phyloP scores from a whole-genome alignment of 495 filamentous ascomycete species.

The Neurospora sp. region DNA sequence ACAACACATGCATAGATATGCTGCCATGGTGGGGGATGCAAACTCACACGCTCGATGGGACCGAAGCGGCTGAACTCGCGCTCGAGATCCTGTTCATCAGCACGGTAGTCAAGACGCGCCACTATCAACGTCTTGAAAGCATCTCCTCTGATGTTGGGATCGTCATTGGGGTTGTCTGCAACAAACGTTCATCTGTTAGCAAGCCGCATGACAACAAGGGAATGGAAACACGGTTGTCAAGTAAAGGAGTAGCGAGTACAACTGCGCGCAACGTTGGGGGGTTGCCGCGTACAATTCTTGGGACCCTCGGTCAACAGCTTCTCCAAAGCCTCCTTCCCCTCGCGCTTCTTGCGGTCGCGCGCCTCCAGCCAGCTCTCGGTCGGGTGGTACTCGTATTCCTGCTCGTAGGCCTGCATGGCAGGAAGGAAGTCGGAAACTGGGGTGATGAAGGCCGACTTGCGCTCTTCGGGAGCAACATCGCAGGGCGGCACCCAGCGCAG shows the following conservation, averaged over 20 bases:
- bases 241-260: not conserved
- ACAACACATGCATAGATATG: not conserved
- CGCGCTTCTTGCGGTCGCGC: conserved; percentile 64
- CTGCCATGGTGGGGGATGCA: not conserved
- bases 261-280: conserved; percentile 3
- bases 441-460: conserved; percentile 57
- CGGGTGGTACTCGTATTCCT: conserved; percentile 62
- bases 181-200: conserved; percentile 2
- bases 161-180: conserved; percentile 59
- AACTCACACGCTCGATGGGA: conserved; percentile 78
- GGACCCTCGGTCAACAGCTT: conserved; percentile 56
- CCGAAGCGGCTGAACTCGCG: conserved; percentile 91
- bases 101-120: conserved; percentile 77
- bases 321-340: conserved; percentile 60
- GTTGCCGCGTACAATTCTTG: conserved; percentile 49
- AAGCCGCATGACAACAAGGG: not conserved
- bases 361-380: conserved; percentile 89
- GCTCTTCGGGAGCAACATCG: conserved; percentile 76
- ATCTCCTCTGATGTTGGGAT: conserved; percentile 82
- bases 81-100: conserved; percentile 81
- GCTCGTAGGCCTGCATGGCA: conserved; percentile 57
- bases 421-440: conserved; percentile 67
- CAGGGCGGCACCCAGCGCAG: conserved; percentile 78
- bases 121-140: conserved; percentile 94
- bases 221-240: not conserved